These are phyloP conservation scores for Neopestalotiopsis sp. DNA, from an alignment of 2,329 filamentous ascomycete species.

Conservation along the genomic window DNA sequence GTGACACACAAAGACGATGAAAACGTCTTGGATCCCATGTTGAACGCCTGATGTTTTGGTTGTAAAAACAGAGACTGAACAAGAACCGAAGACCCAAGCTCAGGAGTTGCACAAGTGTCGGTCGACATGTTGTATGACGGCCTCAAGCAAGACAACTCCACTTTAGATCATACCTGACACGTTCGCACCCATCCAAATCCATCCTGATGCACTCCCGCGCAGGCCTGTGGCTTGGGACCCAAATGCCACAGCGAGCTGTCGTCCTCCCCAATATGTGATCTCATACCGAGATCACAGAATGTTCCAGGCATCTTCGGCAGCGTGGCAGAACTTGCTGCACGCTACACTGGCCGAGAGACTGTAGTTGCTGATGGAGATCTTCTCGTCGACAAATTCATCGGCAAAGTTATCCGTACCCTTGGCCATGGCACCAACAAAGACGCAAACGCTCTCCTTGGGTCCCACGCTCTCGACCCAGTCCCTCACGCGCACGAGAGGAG, in stretches of 20 bases:
- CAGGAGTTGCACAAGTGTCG: constrained; percentile 48
- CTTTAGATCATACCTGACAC: constrained; percentile 34
- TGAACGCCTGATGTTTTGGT: constrained; percentile 84
- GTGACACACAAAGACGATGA: constrained; percentile 63
- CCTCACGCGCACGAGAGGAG: constrained; percentile 81
- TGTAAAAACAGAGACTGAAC: constrained; percentile 82
- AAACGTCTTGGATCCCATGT: constrained; percentile 73
- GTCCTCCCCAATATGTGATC: not conserved
- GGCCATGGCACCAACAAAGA: constrained; percentile 98
- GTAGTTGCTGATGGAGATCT: constrained; percentile 98
- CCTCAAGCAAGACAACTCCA: constrained; percentile 41
- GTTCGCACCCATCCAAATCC: constrained; percentile 33
- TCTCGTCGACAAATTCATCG: constrained; percentile 92
- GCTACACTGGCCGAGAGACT: constrained; percentile 96
- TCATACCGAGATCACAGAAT: constrained; percentile 67
- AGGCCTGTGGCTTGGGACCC: not conserved
- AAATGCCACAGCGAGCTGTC: not conserved
- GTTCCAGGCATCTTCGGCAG: constrained; percentile 94
- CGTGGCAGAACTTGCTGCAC: constrained; percentile 99
- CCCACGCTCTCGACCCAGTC: constrained; percentile 85
- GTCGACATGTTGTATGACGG: constrained; percentile 78
- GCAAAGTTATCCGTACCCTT: constrained; percentile 96
- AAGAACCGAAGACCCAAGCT: constrained; percentile 70
- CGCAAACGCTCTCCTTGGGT: constrained; percentile 90
- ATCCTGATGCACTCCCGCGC: constrained; percentile 17